Evolutionary conservation across 2,329 filamentous ascomycete genomes (phyloP), one percentile per base, ranked within the genome.

Genomic region (Ophiostoma piceae): DNA sequence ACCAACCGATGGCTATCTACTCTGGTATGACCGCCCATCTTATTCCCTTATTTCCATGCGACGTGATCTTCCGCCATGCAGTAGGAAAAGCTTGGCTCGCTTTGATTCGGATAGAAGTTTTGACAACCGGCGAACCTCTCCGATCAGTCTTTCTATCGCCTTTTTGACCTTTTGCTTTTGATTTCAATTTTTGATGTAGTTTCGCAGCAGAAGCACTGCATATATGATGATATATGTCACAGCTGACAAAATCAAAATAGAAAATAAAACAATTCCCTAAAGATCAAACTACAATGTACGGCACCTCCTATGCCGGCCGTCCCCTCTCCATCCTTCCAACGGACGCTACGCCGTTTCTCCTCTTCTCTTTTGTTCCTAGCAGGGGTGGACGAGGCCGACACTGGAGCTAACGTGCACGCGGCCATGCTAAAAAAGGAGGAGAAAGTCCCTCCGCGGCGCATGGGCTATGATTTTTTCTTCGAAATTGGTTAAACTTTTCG

Each of bases 301-400:
- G 43, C 16, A 3, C 19, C 43, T 47, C 43, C 43, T 47, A 47
- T 47, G 16, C 16, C 43, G 43, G 43, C 43, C 43, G 4, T 47
- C 43, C 6, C 7, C 43, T 19, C 43, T n/a, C 19, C 43, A 5
- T 47, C 43, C 43, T 26, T 57, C n/a, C 51, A 57, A 57, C 51
- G 9, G 51, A 47, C 51, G n/a, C n/a, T 57, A 57, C 51, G 22
- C 51, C 51, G 51, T 57, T 11, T 57, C n/a, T 57, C 26, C 11
- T 32, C 54, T 60, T 26, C 54, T 60, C 54, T 60, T 60, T 60
- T 16, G 54, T 32, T 60, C 26, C 32, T 57, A 29, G 51, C 51
- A 62, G 57, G 22, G 57, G 57, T 62, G 57, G 57, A 62, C 22
- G 57, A 26, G 57, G 57, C 57, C 57, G 57, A 62, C 26, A 8